These are phyloP conservation scores for Metschnikowia peoriensis DNA, from an alignment of 805 yeast species.

Conservation along the genomic window DNA sequence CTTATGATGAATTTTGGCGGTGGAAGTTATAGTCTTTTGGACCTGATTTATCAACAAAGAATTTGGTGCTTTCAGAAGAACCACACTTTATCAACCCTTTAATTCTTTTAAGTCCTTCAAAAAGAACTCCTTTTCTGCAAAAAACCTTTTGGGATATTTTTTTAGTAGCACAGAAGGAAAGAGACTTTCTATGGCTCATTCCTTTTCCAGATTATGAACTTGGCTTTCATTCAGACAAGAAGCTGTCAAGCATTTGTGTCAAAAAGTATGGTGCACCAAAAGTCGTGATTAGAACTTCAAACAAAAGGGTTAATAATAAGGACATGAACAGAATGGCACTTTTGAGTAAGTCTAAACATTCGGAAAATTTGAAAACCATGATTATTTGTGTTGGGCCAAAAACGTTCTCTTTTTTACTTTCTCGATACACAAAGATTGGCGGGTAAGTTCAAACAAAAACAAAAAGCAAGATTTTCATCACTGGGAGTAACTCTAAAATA, in stretches of 20 bases:
- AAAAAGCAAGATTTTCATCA: too few relatives aligned
- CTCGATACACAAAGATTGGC: too few relatives aligned
- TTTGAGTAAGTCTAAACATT: background rate
- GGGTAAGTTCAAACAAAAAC: too few relatives aligned
- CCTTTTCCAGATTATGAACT: background rate
- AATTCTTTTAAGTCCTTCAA: too few relatives aligned
- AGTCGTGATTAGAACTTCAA: conserved; percentile 3
- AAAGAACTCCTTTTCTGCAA: background rate
- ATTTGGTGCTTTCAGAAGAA: too few relatives aligned
- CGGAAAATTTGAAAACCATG: background rate
- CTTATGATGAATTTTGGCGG: too few relatives aligned
- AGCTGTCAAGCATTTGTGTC: conserved; percentile 6
- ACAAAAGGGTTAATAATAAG: conserved; percentile 3
- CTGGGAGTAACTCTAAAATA: too few relatives aligned
- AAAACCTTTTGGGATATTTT: background rate
- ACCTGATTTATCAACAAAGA: too few relatives aligned
- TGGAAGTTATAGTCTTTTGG: too few relatives aligned
- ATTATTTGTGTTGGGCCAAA: too few relatives aligned
- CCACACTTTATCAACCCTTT: too few relatives aligned
- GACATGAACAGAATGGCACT: conserved; percentile 1
- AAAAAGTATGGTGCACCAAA: conserved; percentile 4
- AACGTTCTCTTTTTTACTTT: too few relatives aligned
- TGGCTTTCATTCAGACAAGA: conserved; percentile 1
- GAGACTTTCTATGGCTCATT: background rate
- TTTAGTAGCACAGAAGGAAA: background rate